These are phyloP conservation scores for Dendrobium officinale DNA, from an alignment of 106 monocot genomes.

Conservation along the genomic window DNA sequence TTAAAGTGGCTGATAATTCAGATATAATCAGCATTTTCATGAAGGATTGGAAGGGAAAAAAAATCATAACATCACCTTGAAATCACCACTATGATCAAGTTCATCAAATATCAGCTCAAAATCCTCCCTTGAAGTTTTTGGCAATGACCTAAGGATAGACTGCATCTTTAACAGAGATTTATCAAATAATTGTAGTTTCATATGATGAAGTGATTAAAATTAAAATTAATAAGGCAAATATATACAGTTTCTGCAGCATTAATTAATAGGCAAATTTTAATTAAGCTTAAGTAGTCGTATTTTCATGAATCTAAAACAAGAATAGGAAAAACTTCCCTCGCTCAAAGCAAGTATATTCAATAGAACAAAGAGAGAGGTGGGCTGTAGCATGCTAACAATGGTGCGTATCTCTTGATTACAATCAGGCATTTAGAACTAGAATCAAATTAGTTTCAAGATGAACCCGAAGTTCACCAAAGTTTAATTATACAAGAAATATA, in stretches of 20 bases:
- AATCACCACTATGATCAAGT: constrained; percentile 93
- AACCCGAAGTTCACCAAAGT: background rate
- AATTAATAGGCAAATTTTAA: background rate
- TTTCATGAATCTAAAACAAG: background rate
- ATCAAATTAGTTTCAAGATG: background rate
- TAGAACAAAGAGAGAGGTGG: background rate
- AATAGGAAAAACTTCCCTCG: background rate
- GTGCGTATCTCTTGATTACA: background rate
- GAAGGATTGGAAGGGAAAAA: background rate
- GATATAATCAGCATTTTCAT: background rate
- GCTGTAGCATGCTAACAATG: background rate
- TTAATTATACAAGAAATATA: background rate
- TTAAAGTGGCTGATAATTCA: background rate
- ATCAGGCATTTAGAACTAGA: background rate
- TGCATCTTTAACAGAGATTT: background rate
- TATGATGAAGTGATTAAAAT: background rate
- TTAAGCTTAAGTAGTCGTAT: background rate
- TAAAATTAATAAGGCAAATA: background rate
- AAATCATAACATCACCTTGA: constrained; percentile 47
- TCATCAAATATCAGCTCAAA: constrained; percentile 87
- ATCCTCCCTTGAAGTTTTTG: constrained; percentile 83
- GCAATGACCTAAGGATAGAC: constrained; percentile 55
- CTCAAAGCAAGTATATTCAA: background rate
- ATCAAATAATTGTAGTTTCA: background rate
- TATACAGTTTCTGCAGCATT: background rate